Percentiles rank a stretch among this genome's conserved stretches.
Conservation (phyloP, 2,329 filamentous ascomycete genomes). For the Capronia epimyces region DNA sequence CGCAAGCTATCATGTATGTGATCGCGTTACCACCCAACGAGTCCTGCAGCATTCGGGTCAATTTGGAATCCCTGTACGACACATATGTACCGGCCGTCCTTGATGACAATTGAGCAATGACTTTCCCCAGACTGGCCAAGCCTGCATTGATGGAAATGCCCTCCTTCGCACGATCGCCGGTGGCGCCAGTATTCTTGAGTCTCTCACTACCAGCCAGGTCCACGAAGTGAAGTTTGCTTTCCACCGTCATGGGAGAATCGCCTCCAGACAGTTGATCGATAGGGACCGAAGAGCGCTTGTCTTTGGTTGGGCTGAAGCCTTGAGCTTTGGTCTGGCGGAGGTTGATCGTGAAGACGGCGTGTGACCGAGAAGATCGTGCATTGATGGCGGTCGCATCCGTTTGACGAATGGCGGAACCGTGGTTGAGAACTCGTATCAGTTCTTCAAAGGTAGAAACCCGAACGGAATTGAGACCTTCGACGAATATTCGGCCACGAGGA, state of each 20-base stretch:
- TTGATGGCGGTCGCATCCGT: conserved; percentile 97
- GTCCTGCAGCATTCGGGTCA: conserved; percentile 91
- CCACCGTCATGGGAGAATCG: conserved; percentile 70
- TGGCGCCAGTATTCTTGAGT: conserved; percentile 92
- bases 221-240: conserved; percentile 98
- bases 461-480: conserved; percentile 83
- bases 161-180: conserved; percentile 88
- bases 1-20: conserved; percentile 99
- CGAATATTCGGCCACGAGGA: conserved; percentile 84
- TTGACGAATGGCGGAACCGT: conserved; percentile 89
- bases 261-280: conserved; percentile 67
- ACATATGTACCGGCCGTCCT: conserved; percentile 82
- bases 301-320: conserved; percentile 63
- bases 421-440: conserved; percentile 79
- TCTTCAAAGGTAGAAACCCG: conserved; percentile 89
- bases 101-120: conserved; percentile 95
- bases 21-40: conserved; percentile 95
- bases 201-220: conserved; percentile 95
- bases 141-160: conserved; percentile 98
- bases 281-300: conserved; percentile 84
- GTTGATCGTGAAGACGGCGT: conserved; percentile 94
- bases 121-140: conserved; percentile 88
- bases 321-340: conserved; percentile 58
- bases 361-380: conserved; percentile 92
- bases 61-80: conserved; percentile 95